Conservation (phyloP, 345 rosid genomes). For the Conringia planisiliqua region DNA sequence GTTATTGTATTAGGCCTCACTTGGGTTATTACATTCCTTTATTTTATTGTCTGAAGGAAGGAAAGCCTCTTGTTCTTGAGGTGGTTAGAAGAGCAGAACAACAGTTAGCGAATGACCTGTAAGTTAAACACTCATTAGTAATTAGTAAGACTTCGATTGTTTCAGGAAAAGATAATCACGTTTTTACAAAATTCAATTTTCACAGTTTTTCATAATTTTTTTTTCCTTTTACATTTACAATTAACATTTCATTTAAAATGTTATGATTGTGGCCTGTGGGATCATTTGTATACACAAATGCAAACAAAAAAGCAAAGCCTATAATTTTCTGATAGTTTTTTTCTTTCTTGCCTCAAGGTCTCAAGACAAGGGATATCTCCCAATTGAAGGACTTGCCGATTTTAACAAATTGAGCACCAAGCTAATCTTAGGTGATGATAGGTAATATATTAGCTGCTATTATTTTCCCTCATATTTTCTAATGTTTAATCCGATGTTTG, state of each 20-base stretch:
- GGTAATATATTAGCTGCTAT: constrained; percentile 38
- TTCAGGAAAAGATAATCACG: background rate
- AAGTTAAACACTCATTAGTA: constrained; percentile 19
- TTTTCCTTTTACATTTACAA: too few species aligned
- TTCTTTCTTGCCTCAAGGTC: constrained; percentile 35
- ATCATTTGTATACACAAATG: background rate
- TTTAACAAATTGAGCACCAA: constrained; percentile 76
- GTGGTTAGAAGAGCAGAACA: constrained; percentile 83
- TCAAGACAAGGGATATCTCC: constrained; percentile 79
- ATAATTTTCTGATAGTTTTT: background rate
- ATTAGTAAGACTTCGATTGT: background rate
- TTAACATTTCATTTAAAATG: background rate
- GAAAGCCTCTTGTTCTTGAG: constrained; percentile 68
- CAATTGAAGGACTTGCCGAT: constrained; percentile 70
- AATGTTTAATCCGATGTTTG: background rate
- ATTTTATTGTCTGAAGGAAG: constrained; percentile 50
- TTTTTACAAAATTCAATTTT: background rate
- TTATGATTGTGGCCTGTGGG: too few species aligned
- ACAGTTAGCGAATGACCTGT: constrained; percentile 62
- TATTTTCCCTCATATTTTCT: background rate
- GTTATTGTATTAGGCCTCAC: background rate
- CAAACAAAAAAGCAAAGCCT: background rate
- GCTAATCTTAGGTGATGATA: constrained; percentile 72
- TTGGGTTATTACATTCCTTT: background rate
- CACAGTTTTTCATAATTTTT: background rate